Evolutionary conservation across 2,329 filamentous ascomycete species (phyloP).

Genomic region (Aspergillus uvarum): DNA sequence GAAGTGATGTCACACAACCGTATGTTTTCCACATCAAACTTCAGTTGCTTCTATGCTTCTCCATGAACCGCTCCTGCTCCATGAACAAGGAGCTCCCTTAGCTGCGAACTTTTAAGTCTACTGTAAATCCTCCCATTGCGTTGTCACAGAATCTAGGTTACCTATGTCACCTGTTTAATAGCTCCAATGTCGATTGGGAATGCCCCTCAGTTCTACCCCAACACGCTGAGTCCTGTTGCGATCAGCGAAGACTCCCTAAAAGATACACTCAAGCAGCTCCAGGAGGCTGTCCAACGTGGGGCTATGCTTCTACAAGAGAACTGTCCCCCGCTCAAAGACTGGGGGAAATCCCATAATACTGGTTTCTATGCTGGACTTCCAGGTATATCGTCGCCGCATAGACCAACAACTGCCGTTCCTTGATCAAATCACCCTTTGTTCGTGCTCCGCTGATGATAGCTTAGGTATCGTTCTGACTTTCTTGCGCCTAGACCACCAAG

Average conservation of each 20-base stretch:
- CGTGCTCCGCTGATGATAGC: not conserved
- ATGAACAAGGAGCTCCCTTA: not conserved
- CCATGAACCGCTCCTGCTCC: not conserved
- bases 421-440: not conserved
- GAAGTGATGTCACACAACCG: not conserved
- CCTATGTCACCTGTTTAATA: not conserved
- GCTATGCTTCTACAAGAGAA: conserved; percentile 27
- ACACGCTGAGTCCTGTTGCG: conserved; percentile 24
- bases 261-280: conserved; percentile 29
- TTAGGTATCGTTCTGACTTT: conserved; percentile 40
- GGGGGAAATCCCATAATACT: conserved; percentile 15
- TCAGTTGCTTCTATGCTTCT: not conserved
- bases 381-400: conserved; percentile 24
- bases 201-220: conserved; percentile 28
- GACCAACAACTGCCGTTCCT: not conserved
- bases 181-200: not conserved
- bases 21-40: not conserved
- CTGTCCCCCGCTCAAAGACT: conserved; percentile 23
- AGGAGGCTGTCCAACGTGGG: conserved; percentile 30
- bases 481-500: conserved; percentile 40
- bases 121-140: not conserved
- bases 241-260: conserved; percentile 20
- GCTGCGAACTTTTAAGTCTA: not conserved
- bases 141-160: not conserved
- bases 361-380: conserved; percentile 35